These are phyloP conservation scores for Exophiala sp. DNA, from an alignment of 2,329 filamentous ascomycete genomes.

Conservation along the genomic window DNA sequence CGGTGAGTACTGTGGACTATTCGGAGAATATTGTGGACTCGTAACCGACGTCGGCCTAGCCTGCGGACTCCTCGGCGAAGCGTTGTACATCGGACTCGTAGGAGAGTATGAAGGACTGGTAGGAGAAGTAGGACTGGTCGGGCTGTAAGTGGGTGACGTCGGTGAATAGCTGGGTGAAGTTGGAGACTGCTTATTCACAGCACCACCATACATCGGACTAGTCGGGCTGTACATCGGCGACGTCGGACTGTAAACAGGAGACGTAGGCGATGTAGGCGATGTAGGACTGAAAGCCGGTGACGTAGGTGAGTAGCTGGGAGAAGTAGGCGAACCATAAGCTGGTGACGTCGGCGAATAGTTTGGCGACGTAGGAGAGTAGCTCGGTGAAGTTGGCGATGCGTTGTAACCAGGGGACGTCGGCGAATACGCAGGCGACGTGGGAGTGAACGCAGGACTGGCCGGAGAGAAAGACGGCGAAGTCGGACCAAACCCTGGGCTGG, in stretches of 20 bases:
- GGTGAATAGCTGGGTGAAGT: slow-evolving; percentile 53
- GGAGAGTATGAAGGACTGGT: slow-evolving; percentile 48
- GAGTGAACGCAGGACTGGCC: slow-evolving; percentile 55
- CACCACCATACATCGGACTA: slow-evolving; percentile 40
- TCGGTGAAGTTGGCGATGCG: slow-evolving; percentile 66
- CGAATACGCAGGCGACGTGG: slow-evolving; percentile 64
- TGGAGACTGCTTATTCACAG: slow-evolving; percentile 40
- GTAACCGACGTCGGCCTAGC: slow-evolving; percentile 45
- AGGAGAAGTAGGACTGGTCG: slow-evolving; percentile 54
- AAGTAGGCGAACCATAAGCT: slow-evolving; percentile 35
- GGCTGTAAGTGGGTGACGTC: slow-evolving; percentile 56
- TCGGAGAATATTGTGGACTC: slow-evolving; percentile 49
- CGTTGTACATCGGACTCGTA: slow-evolving; percentile 48
- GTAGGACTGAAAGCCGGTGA: slow-evolving; percentile 59
- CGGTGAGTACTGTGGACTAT: slow-evolving; percentile 43
- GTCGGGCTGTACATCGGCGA: slow-evolving; percentile 56
- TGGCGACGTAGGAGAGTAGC: slow-evolving; percentile 55
- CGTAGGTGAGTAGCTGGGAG: slow-evolving; percentile 57
- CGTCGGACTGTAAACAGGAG: slow-evolving; percentile 58
- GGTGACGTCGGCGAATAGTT: slow-evolving; percentile 53
- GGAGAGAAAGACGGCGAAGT: slow-evolving; percentile 51
- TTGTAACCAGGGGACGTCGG: slow-evolving; percentile 61
- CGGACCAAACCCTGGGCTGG: slow-evolving; percentile 50
- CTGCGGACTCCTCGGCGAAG: slow-evolving; percentile 31
- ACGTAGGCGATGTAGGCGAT: slow-evolving; percentile 65